phyloP scores from a whole-genome alignment of 1,139 yeast species.

The Yamadazyma siamensis region DNA sequence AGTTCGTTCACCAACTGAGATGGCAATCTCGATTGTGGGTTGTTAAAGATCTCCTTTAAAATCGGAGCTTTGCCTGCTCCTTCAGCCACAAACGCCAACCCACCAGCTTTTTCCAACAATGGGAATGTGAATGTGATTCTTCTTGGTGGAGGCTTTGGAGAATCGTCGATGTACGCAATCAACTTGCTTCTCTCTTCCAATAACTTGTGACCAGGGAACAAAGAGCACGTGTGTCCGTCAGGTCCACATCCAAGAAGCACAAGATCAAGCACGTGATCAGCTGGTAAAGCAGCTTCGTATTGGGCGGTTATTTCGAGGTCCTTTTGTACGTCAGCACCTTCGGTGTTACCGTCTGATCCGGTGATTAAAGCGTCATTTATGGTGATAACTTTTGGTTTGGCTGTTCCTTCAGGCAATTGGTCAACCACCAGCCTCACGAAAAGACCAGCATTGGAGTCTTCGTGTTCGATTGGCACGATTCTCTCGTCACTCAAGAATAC shows the following conservation, averaged over 20 bases:
- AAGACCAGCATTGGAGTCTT: constrained; percentile 66
- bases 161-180: constrained; percentile 50
- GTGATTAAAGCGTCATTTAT: constrained; percentile 48
- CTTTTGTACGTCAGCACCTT: constrained; percentile 32
- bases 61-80: constrained; percentile 82
- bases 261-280: constrained; percentile 45
- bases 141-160: constrained; percentile 79
- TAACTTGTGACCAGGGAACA: constrained; percentile 59
- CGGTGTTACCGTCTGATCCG: constrained; percentile 43
- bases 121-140: constrained; percentile 72
- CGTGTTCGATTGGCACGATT: constrained; percentile 62
- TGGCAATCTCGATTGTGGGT: constrained; percentile 54
- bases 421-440: constrained; percentile 57
- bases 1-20: constrained; percentile 65
- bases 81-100: constrained; percentile 82
- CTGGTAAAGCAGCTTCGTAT: constrained; percentile 47
- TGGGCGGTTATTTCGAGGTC: constrained; percentile 49
- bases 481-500: constrained; percentile 74
- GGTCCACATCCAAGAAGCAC: constrained; percentile 75
- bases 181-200: constrained; percentile 35
- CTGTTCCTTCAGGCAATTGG: constrained; percentile 25
- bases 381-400: constrained; percentile 45
- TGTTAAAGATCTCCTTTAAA: constrained; percentile 65
- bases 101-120: constrained; percentile 49
- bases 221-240: constrained; percentile 78